These are phyloP conservation scores for Solanum chiquidenum DNA, from an alignment of 257 asterid genomes.

Conservation along the genomic window DNA sequence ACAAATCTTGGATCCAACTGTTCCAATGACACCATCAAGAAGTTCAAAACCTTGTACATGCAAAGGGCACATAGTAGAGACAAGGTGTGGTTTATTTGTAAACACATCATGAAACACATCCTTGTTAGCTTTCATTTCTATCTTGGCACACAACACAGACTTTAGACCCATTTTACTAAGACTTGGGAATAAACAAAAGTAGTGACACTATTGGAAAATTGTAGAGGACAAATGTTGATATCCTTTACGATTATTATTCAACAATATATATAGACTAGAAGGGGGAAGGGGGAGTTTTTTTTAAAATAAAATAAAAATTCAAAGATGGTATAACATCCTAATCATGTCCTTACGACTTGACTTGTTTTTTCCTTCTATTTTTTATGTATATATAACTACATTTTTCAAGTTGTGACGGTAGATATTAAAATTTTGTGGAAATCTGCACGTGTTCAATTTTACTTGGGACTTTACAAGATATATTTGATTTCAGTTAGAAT, in stretches of 20 bases:
- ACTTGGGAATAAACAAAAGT: background rate
- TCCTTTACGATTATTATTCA: background rate
- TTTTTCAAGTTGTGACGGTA: no score
- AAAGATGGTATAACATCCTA: no score
- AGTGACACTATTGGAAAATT: background rate
- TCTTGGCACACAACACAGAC: background rate
- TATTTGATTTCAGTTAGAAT: background rate
- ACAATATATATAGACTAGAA: background rate
- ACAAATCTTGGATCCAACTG: background rate
- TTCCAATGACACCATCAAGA: conserved; percentile 5
- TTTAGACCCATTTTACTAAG: background rate
- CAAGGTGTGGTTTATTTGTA: conserved; percentile 1
- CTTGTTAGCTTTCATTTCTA: background rate
- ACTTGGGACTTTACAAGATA: no score
- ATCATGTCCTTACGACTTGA: no score
- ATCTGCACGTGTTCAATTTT: no score
- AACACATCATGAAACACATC: conserved; percentile 1
- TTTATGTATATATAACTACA: no score
- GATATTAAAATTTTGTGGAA: no score
- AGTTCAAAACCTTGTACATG: conserved; percentile 4
- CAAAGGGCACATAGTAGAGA: background rate
- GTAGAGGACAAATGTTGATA: background rate
- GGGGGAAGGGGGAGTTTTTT: background rate
- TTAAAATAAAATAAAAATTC: background rate
- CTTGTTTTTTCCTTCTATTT: no score